Evolutionary conservation across 1,139 yeast species (phyloP), one percentile per base, ranked within the genome.

Genomic region (Hansenula lynferdii): DNA sequence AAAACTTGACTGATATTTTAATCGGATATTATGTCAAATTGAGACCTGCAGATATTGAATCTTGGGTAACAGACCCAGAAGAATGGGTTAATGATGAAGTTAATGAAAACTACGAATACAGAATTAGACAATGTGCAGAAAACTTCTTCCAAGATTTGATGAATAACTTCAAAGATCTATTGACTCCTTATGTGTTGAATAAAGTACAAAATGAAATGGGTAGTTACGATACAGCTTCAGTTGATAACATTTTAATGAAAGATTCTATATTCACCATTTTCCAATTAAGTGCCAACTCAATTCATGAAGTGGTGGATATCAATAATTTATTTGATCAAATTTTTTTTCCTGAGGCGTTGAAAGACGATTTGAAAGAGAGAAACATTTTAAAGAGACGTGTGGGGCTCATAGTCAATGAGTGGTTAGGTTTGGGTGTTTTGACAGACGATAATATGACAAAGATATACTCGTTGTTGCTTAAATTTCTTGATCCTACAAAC

Each of bases 41-140:
- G 35, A 76, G 80, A 40, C 85, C 90, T 0, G 62, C 74, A 1
- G 97, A 90, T 54, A 62, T 90, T 36, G 95, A 85, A 49, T 67
- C 76, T 34, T 92, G 97, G 97, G 60, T 69, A 12, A 60, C 74
- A 25, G 96, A 87, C 43, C 96, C 97, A 0, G 97, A 89, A 58
- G 96, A 86, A 55, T 92, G 95, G 87, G 79, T 86, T 25, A 80
- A 80, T 46, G 95, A 85, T 54, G 95, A 89, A 49, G 65, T 81
- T 41, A 75, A 82, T 31, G 69, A 79, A 8, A 80, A 85, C 51
- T 87, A 87, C 79, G 97, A 90, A 54, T 87, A 69, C 54, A 92
- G 86, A 54, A 71, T 89, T 7, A 70, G 96, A 38, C 90, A 95
- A 3, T 86, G 96, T 59, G 89, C 96, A 0, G 96, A 89, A 49